Percentiles rank a stretch among this genome's conserved stretches.
Conservation (phyloP, 495 filamentous ascomycete species). For the Parmelia sp. region DNA sequence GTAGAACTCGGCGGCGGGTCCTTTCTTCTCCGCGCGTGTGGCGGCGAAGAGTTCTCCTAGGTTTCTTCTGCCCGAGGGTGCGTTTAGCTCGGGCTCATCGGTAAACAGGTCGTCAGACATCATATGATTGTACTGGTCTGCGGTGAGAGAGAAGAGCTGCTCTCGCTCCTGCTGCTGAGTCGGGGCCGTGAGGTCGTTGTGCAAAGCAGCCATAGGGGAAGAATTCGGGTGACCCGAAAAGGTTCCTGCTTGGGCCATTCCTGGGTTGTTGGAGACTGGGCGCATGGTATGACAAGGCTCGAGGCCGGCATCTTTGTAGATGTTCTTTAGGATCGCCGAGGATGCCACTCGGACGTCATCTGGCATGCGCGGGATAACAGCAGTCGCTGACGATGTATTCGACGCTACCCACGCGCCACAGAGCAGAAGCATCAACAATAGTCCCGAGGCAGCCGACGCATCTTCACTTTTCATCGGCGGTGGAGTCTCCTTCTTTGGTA, state of each 20-base stretch:
- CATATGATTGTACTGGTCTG: constrained; percentile 84
- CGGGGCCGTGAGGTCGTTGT: constrained; percentile 65
- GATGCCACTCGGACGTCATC: constrained; percentile 92
- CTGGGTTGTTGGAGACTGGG: constrained; percentile 19
- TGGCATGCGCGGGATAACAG: constrained; percentile 70
- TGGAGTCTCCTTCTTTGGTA: constrained; percentile 50
- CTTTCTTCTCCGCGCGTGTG: constrained; percentile 62
- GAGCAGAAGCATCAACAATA: constrained; percentile 80
- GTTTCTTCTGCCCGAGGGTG: constrained; percentile 53
- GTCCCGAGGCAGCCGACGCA: constrained; percentile 56
- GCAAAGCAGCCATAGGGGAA: constrained; percentile 68
- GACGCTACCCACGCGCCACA: constrained; percentile 96
- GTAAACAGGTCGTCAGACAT: constrained; percentile 50
- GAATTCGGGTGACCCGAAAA: constrained; percentile 37
- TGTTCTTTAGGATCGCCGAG: constrained; percentile 78
- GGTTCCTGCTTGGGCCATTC: constrained; percentile 34
- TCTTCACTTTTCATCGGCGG: constrained; percentile 48
- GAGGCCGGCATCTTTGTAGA: constrained; percentile 74
- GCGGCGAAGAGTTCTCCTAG: constrained; percentile 77
- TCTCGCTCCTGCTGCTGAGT: constrained; percentile 83
- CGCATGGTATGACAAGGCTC: constrained; percentile 17
- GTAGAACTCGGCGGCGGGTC: constrained; percentile 77
- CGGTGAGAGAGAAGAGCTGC: constrained; percentile 77
- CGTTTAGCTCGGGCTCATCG: constrained; percentile 38
- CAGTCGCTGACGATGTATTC: constrained; percentile 54